Evolutionary conservation across 164 flowering plant species (phyloP), one percentile per base, ranked within the genome.

Genomic region (Liquidambar formosana): DNA sequence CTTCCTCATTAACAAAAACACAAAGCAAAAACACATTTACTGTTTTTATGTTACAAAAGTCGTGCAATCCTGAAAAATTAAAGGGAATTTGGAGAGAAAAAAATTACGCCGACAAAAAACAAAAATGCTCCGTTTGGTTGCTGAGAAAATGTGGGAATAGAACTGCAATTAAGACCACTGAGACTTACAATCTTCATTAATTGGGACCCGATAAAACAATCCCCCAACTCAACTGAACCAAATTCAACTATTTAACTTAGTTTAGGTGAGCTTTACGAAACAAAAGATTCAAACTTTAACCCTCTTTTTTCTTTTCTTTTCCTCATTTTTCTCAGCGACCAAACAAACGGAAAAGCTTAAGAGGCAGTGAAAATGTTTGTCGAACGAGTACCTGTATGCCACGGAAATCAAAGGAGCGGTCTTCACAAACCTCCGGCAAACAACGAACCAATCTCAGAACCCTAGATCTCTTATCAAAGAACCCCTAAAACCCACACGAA

Each of bases 381-480:
- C 41, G 18, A 25, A 23, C 57, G 61, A 45, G 33, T 76, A 78
- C 78, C 77, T 75, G 61, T 44, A 28, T 13, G n/a, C n/a, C 26
- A 19, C 19, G 14, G 41, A 64, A 61, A 28, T 13, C 33, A 21
- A 67, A 61, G 76, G 16, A 46, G 27, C 59, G 63, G 28, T 57
- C 73, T 47, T 53, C 56, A 53, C 56, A 48, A 21, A 19, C 41
- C 61, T 57, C 10, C 48, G 27, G 64, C 46, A 64, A 46, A 10
- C 46, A 56, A 66, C 61, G 27, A 62, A 64, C 18, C 51, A 71
- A 56, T 38, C 19, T 46, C 48, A 68, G 22, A 73, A 62, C 63
- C 71, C 68, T 57, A 73, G 22, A 43, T 75, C 73, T 72, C 61
- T 46, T 51, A 59, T 71, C 63, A 71, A 66, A 56, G 52, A 69